phyloP scores from a whole-genome alignment of 1,284 basidiomycete species.

The Tylopilus sp. region DNA sequence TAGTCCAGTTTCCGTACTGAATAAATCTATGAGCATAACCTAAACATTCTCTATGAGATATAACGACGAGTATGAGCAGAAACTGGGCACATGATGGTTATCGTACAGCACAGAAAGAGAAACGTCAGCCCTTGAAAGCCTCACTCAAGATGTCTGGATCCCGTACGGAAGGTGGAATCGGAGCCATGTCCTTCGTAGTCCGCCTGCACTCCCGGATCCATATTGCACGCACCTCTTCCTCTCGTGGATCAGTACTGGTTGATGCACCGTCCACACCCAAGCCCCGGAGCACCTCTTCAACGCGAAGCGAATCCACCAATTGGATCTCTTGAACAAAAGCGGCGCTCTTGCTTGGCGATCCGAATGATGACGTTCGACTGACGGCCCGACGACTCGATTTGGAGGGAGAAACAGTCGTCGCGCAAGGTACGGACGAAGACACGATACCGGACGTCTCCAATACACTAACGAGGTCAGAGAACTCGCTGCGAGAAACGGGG shows the following conservation, averaged over 20 bases:
- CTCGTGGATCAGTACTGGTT: conserved; percentile 44
- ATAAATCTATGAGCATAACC: conserved; percentile 31
- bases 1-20: conserved; percentile 5
- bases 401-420: conserved; percentile 39
- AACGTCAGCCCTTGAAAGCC: conserved; percentile 48
- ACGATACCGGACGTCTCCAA: conserved; percentile 71
- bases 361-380: conserved; percentile 57
- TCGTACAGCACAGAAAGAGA: conserved; percentile 3
- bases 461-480: conserved; percentile 64
- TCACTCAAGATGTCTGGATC: conserved; percentile 43
- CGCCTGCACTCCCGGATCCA: conserved; percentile 62
- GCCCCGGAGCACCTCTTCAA: conserved; percentile 62
- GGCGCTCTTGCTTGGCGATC: conserved; percentile 39
- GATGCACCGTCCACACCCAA: conserved; percentile 44
- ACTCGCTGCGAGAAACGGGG: conserved; percentile 70
- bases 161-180: conserved; percentile 22
- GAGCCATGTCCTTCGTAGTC: conserved; percentile 53
- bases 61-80: conserved; percentile 10
- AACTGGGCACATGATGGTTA: conserved; percentile 4
- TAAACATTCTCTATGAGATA: conserved; percentile 10
- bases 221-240: conserved; percentile 65
- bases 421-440: conserved; percentile 31
- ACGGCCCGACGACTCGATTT: conserved; percentile 46
- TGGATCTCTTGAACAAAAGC: conserved; percentile 47
- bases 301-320: conserved; percentile 54